Percentiles rank a stretch among this genome's conserved stretches.
These are phyloP conservation scores for Fraxinus sp. DNA, from an alignment of 305 asterid genomes.

Conservation along the genomic window DNA sequence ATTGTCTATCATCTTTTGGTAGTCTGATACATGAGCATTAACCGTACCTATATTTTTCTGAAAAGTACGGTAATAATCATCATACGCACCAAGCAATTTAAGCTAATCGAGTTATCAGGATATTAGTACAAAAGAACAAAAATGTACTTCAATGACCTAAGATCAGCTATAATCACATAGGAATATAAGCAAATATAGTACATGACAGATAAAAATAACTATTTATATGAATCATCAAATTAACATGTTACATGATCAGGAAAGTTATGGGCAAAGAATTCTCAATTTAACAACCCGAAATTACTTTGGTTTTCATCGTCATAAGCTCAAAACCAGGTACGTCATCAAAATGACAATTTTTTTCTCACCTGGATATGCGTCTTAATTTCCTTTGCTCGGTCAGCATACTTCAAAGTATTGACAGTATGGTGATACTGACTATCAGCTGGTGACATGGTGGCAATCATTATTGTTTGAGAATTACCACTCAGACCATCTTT, in stretches of 20 bases:
- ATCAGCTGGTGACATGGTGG: constrained; percentile 87
- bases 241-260: neutral
- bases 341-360: constrained; percentile 16
- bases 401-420: constrained; percentile 91
- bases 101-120: constrained; percentile 1
- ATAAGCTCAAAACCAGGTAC: constrained; percentile 1
- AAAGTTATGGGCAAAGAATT: neutral
- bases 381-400: constrained; percentile 91
- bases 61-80: constrained; percentile 28
- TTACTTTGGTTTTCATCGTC: constrained; percentile 19
- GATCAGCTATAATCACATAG: neutral
- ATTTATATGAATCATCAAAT: neutral
- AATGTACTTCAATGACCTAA: constrained; percentile 3
- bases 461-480: constrained; percentile 93
- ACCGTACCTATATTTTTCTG: constrained; percentile 92
- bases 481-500: constrained; percentile 97
- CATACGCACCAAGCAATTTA: constrained; percentile 12
- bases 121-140: constrained; percentile 2
- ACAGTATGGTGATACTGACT: constrained; percentile 91
- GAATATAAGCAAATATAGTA: neutral
- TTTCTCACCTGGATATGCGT: constrained; percentile 86
- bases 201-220: neutral
- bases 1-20: constrained; percentile 88
- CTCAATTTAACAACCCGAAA: constrained; percentile 1
- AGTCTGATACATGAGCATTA: constrained; percentile 81